Evolutionary conservation across 75 land plant genomes (phyloP).

Genomic region (Larix kaempferi): DNA sequence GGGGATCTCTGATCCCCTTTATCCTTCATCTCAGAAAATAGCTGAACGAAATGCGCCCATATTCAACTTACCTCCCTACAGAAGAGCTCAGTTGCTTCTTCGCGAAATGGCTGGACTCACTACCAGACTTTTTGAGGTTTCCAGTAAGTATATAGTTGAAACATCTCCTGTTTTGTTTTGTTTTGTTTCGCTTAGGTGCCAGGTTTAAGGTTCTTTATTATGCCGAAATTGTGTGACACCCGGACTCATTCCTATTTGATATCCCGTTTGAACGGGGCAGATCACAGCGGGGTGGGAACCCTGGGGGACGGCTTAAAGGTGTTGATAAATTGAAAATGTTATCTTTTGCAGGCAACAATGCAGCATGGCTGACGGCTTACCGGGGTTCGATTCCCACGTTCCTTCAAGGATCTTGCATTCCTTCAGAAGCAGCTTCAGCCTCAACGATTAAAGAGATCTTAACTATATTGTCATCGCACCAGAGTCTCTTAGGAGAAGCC

Average conservation of each 20-base stretch:
- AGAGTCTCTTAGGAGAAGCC: conserved; percentile 16
- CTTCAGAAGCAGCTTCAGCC: conserved; percentile 15
- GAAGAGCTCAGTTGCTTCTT: conserved; percentile 60
- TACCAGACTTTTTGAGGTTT: conserved; percentile 58
- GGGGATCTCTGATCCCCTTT: not conserved
- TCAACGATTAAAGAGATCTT: not conserved
- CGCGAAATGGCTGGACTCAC: conserved; percentile 56
- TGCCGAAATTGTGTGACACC: too few relatives aligned
- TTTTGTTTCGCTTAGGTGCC: too few relatives aligned
- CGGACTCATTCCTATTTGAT: too few relatives aligned
- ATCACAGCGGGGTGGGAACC: too few relatives aligned
- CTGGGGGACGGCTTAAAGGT: not conserved
- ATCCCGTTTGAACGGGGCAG: too few relatives aligned
- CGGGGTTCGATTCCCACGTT: conserved; percentile 60
- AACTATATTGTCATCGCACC: not conserved
- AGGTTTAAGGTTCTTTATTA: too few relatives aligned
- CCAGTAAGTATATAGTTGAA: conserved; percentile 27
- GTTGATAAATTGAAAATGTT: not conserved
- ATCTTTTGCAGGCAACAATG: not conserved
- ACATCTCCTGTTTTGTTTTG: not conserved
- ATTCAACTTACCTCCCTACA: conserved; percentile 51
- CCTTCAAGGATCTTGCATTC: conserved; percentile 52
- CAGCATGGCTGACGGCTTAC: conserved; percentile 36
- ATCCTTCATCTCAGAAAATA: conserved; percentile 11
- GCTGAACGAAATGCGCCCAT: conserved; percentile 23